Conservation (phyloP, 495 filamentous ascomycete genomes). For the Cercophora newfieldiana region DNA sequence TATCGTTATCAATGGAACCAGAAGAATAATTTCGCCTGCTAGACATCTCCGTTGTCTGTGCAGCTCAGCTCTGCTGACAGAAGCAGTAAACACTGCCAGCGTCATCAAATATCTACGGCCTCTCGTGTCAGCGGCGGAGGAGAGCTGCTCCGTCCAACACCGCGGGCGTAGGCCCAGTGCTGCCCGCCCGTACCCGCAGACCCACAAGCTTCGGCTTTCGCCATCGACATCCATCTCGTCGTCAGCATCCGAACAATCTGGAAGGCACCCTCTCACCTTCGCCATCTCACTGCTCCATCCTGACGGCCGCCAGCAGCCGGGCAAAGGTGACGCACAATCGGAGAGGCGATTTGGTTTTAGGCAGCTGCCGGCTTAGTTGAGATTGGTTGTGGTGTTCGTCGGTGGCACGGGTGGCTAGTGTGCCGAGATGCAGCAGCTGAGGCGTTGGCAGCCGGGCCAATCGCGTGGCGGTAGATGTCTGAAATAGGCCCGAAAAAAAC, state of each 20-base stretch:
- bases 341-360: slow-evolving; percentile 7
- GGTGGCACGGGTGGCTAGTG: slow-evolving; percentile 15
- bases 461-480: neutral
- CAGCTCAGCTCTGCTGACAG: neutral
- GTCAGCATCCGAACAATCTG: neutral
- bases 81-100: neutral
- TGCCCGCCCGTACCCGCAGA: neutral
- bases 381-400: slow-evolving; percentile 9
- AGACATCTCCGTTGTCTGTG: neutral
- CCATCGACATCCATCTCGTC: neutral
- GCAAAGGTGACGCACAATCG: neutral
- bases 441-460: slow-evolving; percentile 5
- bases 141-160: too few relatives aligned
- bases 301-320: neutral
- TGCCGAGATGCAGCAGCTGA: slow-evolving; percentile 3
- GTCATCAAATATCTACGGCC: neutral
- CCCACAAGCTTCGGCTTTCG: neutral
- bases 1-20: slow-evolving; percentile 10
- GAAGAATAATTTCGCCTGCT: neutral
- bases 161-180: too few relatives aligned
- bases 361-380: slow-evolving; percentile 14
- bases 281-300: neutral
- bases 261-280: neutral
- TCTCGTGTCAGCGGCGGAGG: neutral
- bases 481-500: slow-evolving; percentile 22